Evolutionary conservation across 2,329 filamentous ascomycete species (phyloP).

Genomic region (Coniella vitis): DNA sequence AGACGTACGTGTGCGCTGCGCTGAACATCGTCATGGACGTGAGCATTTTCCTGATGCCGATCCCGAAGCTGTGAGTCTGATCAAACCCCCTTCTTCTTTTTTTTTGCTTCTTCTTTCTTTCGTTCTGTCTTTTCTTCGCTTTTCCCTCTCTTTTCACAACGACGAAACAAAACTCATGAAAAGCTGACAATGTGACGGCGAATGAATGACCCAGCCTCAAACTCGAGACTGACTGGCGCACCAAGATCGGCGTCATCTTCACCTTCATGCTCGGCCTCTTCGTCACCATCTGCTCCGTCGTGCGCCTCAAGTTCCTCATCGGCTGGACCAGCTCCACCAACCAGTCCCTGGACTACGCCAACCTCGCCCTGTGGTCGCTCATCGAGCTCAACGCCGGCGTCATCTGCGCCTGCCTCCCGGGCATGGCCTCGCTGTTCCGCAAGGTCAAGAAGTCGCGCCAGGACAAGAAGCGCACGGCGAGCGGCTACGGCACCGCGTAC

Average conservation of each 20-base stretch:
- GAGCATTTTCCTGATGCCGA: constrained; percentile 27
- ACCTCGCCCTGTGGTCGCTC: constrained; percentile 36
- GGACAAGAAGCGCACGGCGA: constrained; percentile 16
- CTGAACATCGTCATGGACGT: constrained; percentile 30
- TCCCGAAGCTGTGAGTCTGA: constrained; percentile 25
- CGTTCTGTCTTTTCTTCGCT: too few species aligned
- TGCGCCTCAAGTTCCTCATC: constrained; percentile 29
- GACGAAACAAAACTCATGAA: too few species aligned
- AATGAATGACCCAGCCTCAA: too few species aligned
- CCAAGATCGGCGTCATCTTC: constrained; percentile 24
- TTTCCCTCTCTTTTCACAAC: too few species aligned
- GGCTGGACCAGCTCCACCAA: constrained; percentile 28
- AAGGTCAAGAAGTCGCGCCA: constrained; percentile 16
- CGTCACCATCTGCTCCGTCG: constrained; percentile 28
- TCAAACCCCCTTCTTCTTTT: too few species aligned
- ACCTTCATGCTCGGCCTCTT: constrained; percentile 34
- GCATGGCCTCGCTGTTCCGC: constrained; percentile 27
- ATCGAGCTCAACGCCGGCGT: constrained; percentile 36
- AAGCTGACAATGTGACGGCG: too few species aligned
- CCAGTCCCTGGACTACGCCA: constrained; percentile 35
- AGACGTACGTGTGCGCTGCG: constrained; percentile 25
- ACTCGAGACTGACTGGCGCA: constrained; percentile 24
- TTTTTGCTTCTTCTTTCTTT: too few species aligned
- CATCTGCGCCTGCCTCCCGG: constrained; percentile 34
- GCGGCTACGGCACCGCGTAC: constrained; percentile 6